A percentile compares a stretch with the other conserved stretches of the same genome.
Conservation (phyloP, 2,329 filamentous ascomycete genomes). For the Ceratocystis eucalypticola region DNA sequence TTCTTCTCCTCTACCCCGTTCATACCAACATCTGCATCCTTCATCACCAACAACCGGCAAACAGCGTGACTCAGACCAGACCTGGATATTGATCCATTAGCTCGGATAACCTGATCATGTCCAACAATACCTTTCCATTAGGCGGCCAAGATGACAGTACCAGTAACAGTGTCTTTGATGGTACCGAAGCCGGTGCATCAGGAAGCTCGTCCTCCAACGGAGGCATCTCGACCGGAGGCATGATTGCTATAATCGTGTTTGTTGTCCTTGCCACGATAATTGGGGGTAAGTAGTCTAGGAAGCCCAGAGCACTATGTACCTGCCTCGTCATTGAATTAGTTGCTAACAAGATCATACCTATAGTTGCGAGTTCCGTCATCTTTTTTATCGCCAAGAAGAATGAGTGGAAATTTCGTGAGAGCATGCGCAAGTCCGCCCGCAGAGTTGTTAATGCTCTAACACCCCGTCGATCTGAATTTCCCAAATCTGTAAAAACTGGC, state of each 20-base stretch:
- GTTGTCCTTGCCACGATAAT: slow-evolving; percentile 53
- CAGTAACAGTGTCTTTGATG: slow-evolving; percentile 28
- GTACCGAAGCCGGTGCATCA: slow-evolving; percentile 49
- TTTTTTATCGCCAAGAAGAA: slow-evolving; percentile 75
- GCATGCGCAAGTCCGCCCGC: slow-evolving; percentile 52
- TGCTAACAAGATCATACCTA: slow-evolving; percentile 18
- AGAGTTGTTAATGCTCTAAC: slow-evolving; percentile 49
- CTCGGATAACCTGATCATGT: slow-evolving; percentile 21
- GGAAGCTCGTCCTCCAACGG: slow-evolving; percentile 48
- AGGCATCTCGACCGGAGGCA: slow-evolving; percentile 51
- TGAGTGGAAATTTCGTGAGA: slow-evolving; percentile 67
- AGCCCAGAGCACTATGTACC: too few species aligned
- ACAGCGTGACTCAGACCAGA: neutral
- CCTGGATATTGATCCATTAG: neutral
- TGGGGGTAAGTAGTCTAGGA: slow-evolving; percentile 43
- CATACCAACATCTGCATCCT: neutral
- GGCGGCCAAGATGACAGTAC: slow-evolving; percentile 25
- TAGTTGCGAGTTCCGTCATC: slow-evolving; percentile 51
- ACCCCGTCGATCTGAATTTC: slow-evolving; percentile 48
- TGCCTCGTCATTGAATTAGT: too few species aligned
- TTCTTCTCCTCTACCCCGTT: too few species aligned
- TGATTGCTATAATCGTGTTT: slow-evolving; percentile 62
- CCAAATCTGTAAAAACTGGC: slow-evolving; percentile 40
- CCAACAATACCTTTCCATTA: slow-evolving; percentile 31
- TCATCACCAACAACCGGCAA: neutral